A percentile compares a stretch with the other conserved stretches of the same genome.
phyloP scores from a whole-genome alignment of 345 rosid species.

The Camelina laxa region DNA sequence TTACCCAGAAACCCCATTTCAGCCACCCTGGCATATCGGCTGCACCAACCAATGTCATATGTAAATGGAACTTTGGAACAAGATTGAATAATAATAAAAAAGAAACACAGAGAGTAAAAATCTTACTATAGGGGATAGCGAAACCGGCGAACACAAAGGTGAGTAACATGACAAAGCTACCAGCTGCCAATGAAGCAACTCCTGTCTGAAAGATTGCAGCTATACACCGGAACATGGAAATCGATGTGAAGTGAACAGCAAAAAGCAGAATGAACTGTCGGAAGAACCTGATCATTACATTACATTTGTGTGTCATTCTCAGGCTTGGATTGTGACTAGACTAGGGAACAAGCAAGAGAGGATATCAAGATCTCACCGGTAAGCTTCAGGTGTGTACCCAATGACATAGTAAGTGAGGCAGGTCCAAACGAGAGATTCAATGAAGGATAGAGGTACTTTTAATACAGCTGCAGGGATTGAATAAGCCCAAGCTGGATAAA shows the following conservation, averaged over 20 bases:
- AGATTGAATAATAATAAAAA: background rate
- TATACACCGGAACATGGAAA: slow-evolving; percentile 74
- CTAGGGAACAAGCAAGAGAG: background rate
- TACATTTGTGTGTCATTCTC: slow-evolving; percentile 10
- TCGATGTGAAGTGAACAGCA: slow-evolving; percentile 60
- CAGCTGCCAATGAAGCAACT: slow-evolving; percentile 56
- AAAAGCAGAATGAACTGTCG: slow-evolving; percentile 64
- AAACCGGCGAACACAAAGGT: slow-evolving; percentile 67
- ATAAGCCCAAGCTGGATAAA: slow-evolving; percentile 91
- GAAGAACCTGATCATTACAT: slow-evolving; percentile 59
- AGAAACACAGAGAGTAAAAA: background rate
- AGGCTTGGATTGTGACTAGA: slow-evolving; percentile 18
- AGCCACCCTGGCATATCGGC: slow-evolving; percentile 78
- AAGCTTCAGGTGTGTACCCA: slow-evolving; percentile 75
- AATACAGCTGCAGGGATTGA: slow-evolving; percentile 81
- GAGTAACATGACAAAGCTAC: slow-evolving; percentile 51
- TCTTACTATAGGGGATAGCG: slow-evolving; percentile 61
- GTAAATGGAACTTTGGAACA: background rate
- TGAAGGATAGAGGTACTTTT: slow-evolving; percentile 66
- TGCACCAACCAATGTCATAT: slow-evolving; percentile 42
- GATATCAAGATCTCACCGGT: slow-evolving; percentile 52
- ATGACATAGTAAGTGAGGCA: slow-evolving; percentile 73
- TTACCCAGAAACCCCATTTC: slow-evolving; percentile 80
- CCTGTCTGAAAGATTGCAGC: slow-evolving; percentile 64
- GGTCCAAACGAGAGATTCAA: slow-evolving; percentile 69